These are phyloP conservation scores for Noccaea caerulescens DNA, from an alignment of 345 rosid genomes.

Conservation along the genomic window DNA sequence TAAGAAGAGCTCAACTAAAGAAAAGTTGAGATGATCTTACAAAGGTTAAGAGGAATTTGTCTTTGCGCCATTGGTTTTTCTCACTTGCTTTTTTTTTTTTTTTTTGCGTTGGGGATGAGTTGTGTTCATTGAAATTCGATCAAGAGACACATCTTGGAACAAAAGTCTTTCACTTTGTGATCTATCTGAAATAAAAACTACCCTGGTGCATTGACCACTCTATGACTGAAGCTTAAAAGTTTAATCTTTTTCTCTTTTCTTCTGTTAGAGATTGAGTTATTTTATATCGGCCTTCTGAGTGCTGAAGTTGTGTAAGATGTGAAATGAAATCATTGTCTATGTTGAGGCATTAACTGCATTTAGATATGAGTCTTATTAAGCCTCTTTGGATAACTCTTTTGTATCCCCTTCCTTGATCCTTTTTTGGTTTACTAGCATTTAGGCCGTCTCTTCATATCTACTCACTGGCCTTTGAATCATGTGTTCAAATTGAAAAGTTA, in stretches of 20 bases:
- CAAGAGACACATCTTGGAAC: background rate
- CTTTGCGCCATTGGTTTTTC: background rate
- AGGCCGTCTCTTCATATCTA: background rate
- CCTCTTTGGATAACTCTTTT: background rate
- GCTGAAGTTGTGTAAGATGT: background rate
- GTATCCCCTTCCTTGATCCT: background rate
- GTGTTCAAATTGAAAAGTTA: constrained; percentile 1
- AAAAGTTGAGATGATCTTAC: constrained; percentile 66
- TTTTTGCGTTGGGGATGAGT: background rate
- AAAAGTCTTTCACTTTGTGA: constrained; percentile 1
- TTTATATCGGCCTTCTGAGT: background rate
- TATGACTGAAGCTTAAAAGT: background rate
- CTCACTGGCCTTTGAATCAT: background rate
- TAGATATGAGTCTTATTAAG: too few relatives aligned
- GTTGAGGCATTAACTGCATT: background rate
- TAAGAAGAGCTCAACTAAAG: constrained; percentile 56
- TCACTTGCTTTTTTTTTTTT: too few relatives aligned
- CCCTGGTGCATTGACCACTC: background rate
- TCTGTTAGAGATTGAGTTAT: background rate
- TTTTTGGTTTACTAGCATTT: background rate
- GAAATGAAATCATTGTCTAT: background rate
- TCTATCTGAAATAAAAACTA: constrained; percentile 6
- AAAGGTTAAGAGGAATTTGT: background rate
- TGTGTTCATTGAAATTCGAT: background rate
- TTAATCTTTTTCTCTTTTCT: background rate